Evolutionary conservation across 192 early-diverging fungal genomes (phyloP).

Genomic region (Coemansia sp.): DNA sequence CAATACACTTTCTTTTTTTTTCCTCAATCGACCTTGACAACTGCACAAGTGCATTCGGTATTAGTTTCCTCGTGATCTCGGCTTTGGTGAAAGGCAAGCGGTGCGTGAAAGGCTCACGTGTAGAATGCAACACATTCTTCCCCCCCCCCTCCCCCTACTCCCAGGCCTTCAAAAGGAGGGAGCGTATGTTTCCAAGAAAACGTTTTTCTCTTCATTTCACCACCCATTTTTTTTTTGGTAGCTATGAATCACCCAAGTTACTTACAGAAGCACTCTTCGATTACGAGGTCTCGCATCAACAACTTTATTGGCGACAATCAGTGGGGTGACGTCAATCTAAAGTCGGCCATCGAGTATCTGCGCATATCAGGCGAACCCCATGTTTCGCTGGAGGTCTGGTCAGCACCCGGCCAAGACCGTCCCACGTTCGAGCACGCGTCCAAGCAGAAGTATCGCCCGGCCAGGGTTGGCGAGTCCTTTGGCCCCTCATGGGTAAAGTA

Average conservation of each 20-base stretch:
- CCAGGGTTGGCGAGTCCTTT: slow-evolving; percentile 71
- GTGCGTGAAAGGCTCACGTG: neutral
- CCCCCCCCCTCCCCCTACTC: neutral
- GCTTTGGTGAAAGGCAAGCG: neutral
- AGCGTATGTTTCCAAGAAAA: neutral
- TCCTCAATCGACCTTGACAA: neutral
- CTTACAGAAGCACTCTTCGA: slow-evolving; percentile 64
- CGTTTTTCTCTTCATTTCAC: neutral
- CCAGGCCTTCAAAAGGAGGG: neutral
- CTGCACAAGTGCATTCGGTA: neutral
- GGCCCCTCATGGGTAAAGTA: slow-evolving; percentile 81
- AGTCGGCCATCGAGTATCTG: slow-evolving; percentile 52
- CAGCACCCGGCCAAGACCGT: slow-evolving; percentile 55
- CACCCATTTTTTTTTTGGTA: neutral
- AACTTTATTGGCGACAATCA: slow-evolving; percentile 68
- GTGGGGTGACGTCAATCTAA: slow-evolving; percentile 71
- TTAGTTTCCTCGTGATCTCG: neutral
- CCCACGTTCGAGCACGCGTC: slow-evolving; percentile 53
- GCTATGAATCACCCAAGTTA: slow-evolving; percentile 38
- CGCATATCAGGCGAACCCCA: slow-evolving; percentile 46
- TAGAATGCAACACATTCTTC: neutral
- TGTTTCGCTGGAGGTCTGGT: slow-evolving; percentile 55
- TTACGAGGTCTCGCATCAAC: slow-evolving; percentile 72
- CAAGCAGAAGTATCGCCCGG: slow-evolving; percentile 62
- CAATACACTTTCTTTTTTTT: neutral